Evolutionary conservation across 805 yeast species (phyloP), one percentile per base, ranked within the genome.

Genomic region (Gaillardinia entomophila): DNA sequence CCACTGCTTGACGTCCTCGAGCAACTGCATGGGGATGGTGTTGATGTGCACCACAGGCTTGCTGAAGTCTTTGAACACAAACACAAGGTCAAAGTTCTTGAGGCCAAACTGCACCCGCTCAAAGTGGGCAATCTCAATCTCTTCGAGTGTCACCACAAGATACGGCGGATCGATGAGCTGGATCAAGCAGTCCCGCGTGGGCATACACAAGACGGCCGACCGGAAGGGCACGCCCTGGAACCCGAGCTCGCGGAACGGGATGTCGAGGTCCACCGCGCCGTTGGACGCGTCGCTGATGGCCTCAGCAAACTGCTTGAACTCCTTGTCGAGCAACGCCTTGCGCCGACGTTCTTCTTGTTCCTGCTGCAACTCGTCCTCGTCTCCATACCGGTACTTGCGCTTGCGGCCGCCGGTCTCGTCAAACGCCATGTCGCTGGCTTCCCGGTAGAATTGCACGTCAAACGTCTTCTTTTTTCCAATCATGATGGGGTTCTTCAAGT

Each of bases 21-120:
- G 65, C 33, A 83, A 72, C 49, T 84, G 94, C 76, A 88, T 86
- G 24, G 97, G 97, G 38, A 92, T 87, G 3, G 97, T 88, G 57
- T 90, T 90, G 42, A 92, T 78, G 57, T 90, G 97, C 14, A 85
- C 85, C 8, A 87, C 96, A 1, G 97, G 86, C 49, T 73, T 78
- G 40, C 71, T 67, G 57, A 88, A 89, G 59, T 92, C 97, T 58
- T 89, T 90, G 64, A 83, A 90, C 2, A 92, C 89, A 59, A 92
- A 88, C n/a, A 92, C 98, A 57, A 92, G 62, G 67, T 92, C 98
- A 48, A 92, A 92, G 62, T 92, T 92, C 66, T 88, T 88, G 52
- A 92, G 73, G 2, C 98, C 98, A 58, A 92, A 92, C 60, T 88
- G 96, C 26, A 92, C 95, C 69, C 98, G 83, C 71, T 92, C 98